Evolutionary conservation across 805 yeast species (phyloP), one percentile per base, ranked within the genome.

Genomic region (Kluyveromyces siamensis): DNA sequence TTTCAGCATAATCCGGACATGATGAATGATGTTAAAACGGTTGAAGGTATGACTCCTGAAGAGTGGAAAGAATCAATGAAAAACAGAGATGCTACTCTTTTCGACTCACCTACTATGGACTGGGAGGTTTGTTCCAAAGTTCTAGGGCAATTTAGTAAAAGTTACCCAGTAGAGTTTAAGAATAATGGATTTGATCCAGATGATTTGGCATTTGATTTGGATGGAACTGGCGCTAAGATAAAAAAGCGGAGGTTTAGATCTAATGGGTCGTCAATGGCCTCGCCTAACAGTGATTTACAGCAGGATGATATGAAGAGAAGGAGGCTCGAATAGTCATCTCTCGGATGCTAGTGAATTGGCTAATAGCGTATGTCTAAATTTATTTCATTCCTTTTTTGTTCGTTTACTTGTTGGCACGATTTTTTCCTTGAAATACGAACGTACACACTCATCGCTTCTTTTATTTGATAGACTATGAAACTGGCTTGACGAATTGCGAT

Each of bases 201-300:
- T 40, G 69, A 65, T 46, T 48, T 65, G 44, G 69, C 69, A 25
- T 65, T 65, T 46, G 69, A 64, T 52, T 45, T 65, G 37, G 68
- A 65, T 48, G 68, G 68, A 11, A 65, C 66, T 2, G 68, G 67
- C 9, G 57, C 59, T 44, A 41, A 51, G 13, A 45, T 44, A 18
- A 54, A 55, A 41, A 41, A 50, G 10, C 61, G 58, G 52, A 65
- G 62, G 43, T 56, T 50, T 35, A 63, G 56, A 25, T 61, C 67
- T 0, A 62, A 55, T 44, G 69, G 67, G 8, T 61, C 66, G 37
- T 62, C 68, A 2, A 63, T 62, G 65, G 65, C 68, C 8, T 63
- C 69, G 27, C 68, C 69, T 35, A 56, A 61, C 48, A 59, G 64
- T 42, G 67, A 64, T 37, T 45, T 61, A 46, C 59, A 53, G 37